Evolutionary conservation across 345 rosid genomes (phyloP).

Genomic region (Iberis pinnata): DNA sequence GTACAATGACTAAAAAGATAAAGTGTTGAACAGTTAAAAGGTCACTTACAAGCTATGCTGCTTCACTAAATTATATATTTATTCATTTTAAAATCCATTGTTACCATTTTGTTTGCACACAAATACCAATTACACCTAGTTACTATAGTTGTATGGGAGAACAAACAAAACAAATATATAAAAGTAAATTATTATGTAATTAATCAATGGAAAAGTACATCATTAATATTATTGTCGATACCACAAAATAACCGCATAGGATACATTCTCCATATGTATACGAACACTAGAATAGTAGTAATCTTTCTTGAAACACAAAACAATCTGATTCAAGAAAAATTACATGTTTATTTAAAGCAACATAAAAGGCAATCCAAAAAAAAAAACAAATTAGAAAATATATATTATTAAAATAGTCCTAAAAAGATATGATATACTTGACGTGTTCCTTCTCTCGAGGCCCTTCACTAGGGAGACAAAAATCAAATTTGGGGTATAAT

Average conservation of each 20-base stretch:
- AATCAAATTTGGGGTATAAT: not conserved
- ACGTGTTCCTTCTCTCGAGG: no score
- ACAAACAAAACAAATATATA: not conserved
- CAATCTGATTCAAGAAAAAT: constrained; percentile 22
- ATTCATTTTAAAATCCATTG: constrained; percentile 2
- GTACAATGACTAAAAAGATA: not conserved
- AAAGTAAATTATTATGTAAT: not conserved
- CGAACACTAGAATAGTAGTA: constrained; percentile 6
- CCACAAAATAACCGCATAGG: constrained; percentile 1
- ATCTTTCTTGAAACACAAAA: constrained; percentile 13
- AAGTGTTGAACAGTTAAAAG: not conserved
- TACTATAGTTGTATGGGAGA: no score
- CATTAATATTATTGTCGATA: constrained; percentile 8
- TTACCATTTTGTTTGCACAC: not conserved
- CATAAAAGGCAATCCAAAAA: not conserved
- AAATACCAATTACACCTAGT: not conserved
- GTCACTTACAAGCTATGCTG: not conserved
- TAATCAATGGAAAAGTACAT: no score
- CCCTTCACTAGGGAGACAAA: no score
- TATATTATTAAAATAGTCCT: not conserved
- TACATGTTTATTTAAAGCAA: constrained; percentile 19
- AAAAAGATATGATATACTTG: constrained; percentile 1
- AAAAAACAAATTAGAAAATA: constrained; percentile 4
- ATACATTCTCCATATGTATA: constrained; percentile 5
- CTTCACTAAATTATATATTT: not conserved